Evolutionary conservation across 495 filamentous ascomycete genomes (phyloP), one percentile per base, ranked within the genome.

Genomic region (Talaromyces borbonicus): DNA sequence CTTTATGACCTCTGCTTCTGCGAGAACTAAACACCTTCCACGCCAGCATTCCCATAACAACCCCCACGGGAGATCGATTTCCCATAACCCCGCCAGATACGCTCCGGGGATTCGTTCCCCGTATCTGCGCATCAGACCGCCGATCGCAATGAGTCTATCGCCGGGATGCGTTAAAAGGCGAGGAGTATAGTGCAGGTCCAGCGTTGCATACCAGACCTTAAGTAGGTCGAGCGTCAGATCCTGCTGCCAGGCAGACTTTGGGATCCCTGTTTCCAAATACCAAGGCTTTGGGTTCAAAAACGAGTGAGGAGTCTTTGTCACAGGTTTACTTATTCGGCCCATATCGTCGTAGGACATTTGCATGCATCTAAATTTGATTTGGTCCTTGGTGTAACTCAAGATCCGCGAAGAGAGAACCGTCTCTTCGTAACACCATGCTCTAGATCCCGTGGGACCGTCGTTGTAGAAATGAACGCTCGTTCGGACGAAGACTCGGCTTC

Each of bases 351-450:
- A 38, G 8, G 35, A 11, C 11, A 20, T 16, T 38, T 38, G 5
- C 35, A 38, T 38, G 35, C 35, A 38, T 38, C 35, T 20, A 12
- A 38, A 38, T 22, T 7, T 3, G 35, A 38, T 38, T 22, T 9
- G 35, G 19, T 38, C 35, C 2, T 38, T 38, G 35, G 35, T 38
- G 22, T 38, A 38, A 5, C 15, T 38, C 16, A 38, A 12, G 11
- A 38, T 12, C 4, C 35, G 35, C 16, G 12, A 9, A 8, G 35
- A 20, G 16, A 38, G 18, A 15, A 38, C 16, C 2, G 16, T 38
- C 16, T 38, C 35, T 12, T 38, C 35, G 35, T 38, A 38, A 20
- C 35, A 38, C 35, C 35, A 38, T 20, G 35, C 35, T 38, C 35
- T 19, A 11, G 35, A n/a, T 20, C 14, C 14, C 35, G 35, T 38